Percentiles rank a stretch among this genome's conserved stretches.
Conservation (phyloP, 2,329 filamentous ascomycete genomes). For the Pseudocercospora fijiensis region DNA sequence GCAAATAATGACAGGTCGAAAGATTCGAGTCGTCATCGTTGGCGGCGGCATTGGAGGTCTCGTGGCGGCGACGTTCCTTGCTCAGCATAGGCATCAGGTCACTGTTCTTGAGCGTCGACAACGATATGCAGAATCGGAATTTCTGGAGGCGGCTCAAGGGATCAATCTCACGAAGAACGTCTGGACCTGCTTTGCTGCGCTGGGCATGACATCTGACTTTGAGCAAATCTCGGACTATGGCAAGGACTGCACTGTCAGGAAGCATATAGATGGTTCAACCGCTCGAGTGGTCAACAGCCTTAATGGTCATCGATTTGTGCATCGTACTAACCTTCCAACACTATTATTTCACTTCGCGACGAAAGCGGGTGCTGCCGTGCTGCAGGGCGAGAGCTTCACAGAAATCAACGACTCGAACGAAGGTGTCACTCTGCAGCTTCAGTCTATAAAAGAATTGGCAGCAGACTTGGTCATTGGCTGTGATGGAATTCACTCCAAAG, state of each 20-base stretch:
- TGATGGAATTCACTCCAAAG: slow-evolving; percentile 15
- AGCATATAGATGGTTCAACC: slow-evolving; percentile 10
- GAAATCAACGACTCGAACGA: slow-evolving; percentile 1
- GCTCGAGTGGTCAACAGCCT: slow-evolving; percentile 8
- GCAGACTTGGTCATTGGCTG: slow-evolving; percentile 14
- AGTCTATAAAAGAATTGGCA: slow-evolving; percentile 2
- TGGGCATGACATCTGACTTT: slow-evolving; percentile 10
- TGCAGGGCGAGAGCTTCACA: slow-evolving; percentile 10
- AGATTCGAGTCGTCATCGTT: slow-evolving; percentile 36
- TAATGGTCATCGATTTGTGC: slow-evolving; percentile 13
- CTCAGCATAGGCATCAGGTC: slow-evolving; percentile 36
- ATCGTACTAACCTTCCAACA: slow-evolving; percentile 11
- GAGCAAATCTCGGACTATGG: slow-evolving; percentile 8
- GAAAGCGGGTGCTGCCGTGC: slow-evolving; percentile 9
- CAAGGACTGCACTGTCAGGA: background rate
- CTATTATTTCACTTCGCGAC: slow-evolving; percentile 9
- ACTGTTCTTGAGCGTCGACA: slow-evolving; percentile 38
- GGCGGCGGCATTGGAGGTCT: slow-evolving; percentile 41
- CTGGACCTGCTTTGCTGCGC: slow-evolving; percentile 2
- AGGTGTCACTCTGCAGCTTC: slow-evolving; percentile 5
- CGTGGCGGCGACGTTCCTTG: slow-evolving; percentile 39
- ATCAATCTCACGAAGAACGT: slow-evolving; percentile 14
- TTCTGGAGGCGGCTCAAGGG: slow-evolving; percentile 12
- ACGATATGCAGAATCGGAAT: background rate
- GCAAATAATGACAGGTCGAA: background rate